Percentiles rank a stretch among this genome's conserved stretches.
Conservation (phyloP, 306 rosid species). For the Dryas alaskensis region DNA sequence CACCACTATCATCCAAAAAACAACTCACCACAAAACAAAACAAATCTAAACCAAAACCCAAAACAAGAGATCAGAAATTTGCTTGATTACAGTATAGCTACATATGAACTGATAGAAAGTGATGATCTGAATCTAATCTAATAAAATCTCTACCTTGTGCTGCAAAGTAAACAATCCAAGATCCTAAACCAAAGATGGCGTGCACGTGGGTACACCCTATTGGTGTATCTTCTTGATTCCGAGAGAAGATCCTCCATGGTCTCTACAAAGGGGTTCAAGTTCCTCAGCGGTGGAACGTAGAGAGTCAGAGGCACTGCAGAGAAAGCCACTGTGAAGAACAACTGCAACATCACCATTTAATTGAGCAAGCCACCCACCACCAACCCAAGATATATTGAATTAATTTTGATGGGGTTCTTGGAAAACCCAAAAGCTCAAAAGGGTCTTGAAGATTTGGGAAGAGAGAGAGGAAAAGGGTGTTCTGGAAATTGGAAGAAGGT, state of each 20-base stretch:
- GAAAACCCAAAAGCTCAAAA: neutral
- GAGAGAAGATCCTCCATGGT: conserved; percentile 55
- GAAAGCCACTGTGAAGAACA: conserved; percentile 75
- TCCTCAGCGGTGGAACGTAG: conserved; percentile 76
- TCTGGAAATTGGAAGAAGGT: conserved; percentile 23
- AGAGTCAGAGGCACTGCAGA: conserved; percentile 76
- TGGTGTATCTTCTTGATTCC: conserved; percentile 48
- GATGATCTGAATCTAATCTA: neutral
- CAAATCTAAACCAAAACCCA: neutral
- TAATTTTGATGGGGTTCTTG: neutral
- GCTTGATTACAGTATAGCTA: neutral
- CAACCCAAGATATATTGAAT: too few species aligned
- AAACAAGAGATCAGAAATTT: neutral
- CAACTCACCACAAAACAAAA: neutral
- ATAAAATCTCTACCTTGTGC: conserved; percentile 42
- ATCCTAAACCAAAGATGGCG: conserved; percentile 63
- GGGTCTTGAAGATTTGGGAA: neutral
- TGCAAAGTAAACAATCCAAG: conserved; percentile 60
- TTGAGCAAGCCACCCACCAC: too few species aligned
- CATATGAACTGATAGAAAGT: too few species aligned
- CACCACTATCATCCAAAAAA: neutral
- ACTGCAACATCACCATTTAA: conserved; percentile 37
- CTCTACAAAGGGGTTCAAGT: conserved; percentile 66
- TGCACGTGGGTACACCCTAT: conserved; percentile 55
- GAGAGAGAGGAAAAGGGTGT: conserved; percentile 6